These are phyloP conservation scores for Colletotrichum melonis DNA, from an alignment of 2,329 filamentous ascomycete genomes.

Conservation along the genomic window DNA sequence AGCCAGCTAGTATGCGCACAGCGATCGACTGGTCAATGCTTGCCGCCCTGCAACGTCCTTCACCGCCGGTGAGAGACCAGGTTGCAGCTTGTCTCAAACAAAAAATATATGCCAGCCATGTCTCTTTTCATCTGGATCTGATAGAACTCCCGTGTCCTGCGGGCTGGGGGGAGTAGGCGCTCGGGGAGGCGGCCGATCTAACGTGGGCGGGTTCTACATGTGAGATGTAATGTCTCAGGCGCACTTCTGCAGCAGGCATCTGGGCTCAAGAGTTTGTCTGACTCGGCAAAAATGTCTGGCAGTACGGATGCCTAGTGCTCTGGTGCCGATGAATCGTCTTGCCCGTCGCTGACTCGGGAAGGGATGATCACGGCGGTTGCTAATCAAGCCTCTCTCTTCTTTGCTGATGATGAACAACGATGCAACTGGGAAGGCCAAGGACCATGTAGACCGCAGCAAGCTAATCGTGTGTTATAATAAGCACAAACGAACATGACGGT, in stretches of 20 bases:
- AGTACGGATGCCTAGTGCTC: not conserved
- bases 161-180: not conserved
- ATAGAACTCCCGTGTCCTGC: not conserved
- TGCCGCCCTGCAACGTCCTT: not conserved
- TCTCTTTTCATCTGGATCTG: not conserved
- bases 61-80: constrained; percentile 4
- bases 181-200: constrained; percentile 11
- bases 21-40: not conserved
- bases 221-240: constrained; percentile 15
- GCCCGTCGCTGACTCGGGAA: not conserved
- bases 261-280: not conserved
- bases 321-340: not conserved
- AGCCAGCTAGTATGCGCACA: not conserved
- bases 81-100: not conserved
- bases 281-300: not conserved
- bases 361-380: not conserved
- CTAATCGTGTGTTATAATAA: not conserved
- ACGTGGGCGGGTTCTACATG: not conserved
- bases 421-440: not conserved
- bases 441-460: not conserved
- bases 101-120: not conserved
- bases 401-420: not conserved
- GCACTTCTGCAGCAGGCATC: not conserved
- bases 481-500: not conserved
- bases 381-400: not conserved